These are phyloP conservation scores for Teunomyces cretensis DNA, from an alignment of 805 yeast genomes.

Conservation along the genomic window DNA sequence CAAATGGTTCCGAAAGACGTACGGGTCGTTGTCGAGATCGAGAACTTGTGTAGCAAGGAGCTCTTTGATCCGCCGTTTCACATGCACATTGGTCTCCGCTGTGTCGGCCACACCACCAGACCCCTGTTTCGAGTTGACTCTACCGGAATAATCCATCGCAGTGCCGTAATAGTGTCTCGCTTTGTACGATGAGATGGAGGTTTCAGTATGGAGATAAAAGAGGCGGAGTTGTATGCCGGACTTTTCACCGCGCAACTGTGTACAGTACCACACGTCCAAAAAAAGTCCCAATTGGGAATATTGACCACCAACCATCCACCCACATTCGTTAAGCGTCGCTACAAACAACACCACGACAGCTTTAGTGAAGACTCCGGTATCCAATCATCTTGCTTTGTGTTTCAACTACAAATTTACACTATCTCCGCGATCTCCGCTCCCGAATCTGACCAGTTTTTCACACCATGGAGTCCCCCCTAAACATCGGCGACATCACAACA, in stretches of 20 bases:
- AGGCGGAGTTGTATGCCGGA: too few species aligned
- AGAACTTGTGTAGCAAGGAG: constrained; percentile 52
- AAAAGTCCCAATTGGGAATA: constrained; percentile 3
- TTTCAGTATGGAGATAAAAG: too few species aligned
- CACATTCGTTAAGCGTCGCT: neutral
- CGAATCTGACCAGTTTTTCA: constrained; percentile 1
- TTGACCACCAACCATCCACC: constrained; percentile 1
- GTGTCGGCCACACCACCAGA: constrained; percentile 84
- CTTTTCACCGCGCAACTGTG: neutral
- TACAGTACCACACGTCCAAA: constrained; percentile 5
- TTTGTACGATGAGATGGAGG: neutral
- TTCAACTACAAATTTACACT: too few species aligned
- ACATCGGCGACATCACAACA: constrained; percentile 43
- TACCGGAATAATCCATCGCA: constrained; percentile 80
- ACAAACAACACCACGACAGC: neutral
- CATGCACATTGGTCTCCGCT: constrained; percentile 65
- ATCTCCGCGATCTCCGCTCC: neutral
- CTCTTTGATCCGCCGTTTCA: constrained; percentile 66
- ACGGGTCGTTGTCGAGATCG: constrained; percentile 69
- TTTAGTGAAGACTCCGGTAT: neutral
- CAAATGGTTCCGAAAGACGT: constrained; percentile 77
- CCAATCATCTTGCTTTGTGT: neutral
- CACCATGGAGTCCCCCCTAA: constrained; percentile 42
- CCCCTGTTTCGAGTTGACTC: constrained; percentile 90
- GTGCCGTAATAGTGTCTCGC: too few species aligned